Base-by-base conservation (phyloP, 805 yeast species). In the Saccharomycopsis babjevae region DNA sequence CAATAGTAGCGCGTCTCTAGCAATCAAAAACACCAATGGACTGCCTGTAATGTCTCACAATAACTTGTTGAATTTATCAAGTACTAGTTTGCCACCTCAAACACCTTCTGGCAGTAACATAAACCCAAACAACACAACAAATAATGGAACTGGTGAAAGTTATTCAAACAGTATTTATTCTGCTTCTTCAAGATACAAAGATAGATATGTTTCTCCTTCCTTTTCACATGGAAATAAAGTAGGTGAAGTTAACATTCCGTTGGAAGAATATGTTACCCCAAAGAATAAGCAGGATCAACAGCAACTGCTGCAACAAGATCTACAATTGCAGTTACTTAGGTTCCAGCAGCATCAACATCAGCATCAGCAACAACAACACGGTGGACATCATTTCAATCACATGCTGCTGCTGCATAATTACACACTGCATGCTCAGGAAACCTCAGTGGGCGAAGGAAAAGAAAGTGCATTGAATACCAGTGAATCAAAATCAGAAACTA, bases 161-260 rank as follows among this genome's bases (percentile, higher is more conserved):
- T 59, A 57, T 56, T 38, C 58, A 38, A 58, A 56, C 28, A 62
- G 65, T 36, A 50, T 59, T n/a, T 66, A 57, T 40, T 39, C 59
- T 18, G 32, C 59, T 32, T 38, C 59, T 15, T 54, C 54, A 22
- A 52, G 57, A 46, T 32, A 46, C 59, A 38, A 57, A 25, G 38
- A 39, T 16, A 46, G 50, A 15, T 22, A 46, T 20, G 18, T 60
- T 46, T 46, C 52, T 13, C 52, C 52, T 10, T 46, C 52, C 22
- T 46, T 46, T 22, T 46, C 52, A 20, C 52, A 46, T 46, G 32
- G 59, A 52, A 57, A 54, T 38, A 56, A 52, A 15, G 63, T 62
- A n/a, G 65, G 65, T 11, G 65, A 63, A 34, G 65, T 63, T 5
- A 56, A 57, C 30, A 40, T 63, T n/a, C 65, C 65, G 0, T 22